Conservation (phyloP, 2,329 filamentous ascomycete genomes). For the Calonectria leucothoes region DNA sequence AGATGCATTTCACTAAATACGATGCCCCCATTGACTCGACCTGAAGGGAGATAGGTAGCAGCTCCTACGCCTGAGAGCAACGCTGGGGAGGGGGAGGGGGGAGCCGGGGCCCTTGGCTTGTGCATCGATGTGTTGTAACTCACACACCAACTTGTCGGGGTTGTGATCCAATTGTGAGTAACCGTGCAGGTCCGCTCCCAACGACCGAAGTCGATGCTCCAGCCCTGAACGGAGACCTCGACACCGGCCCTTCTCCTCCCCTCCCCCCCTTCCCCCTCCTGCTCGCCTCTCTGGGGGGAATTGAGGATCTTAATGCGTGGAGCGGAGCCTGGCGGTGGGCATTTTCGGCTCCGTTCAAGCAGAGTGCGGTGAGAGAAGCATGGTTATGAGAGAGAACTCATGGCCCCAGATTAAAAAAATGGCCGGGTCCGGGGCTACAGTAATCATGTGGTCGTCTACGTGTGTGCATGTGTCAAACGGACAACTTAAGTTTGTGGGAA, state of each 20-base stretch:
- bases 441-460: not conserved
- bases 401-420: not conserved
- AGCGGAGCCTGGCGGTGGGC: conserved; percentile 4
- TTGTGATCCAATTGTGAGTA: conserved; percentile 14
- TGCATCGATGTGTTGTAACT: conserved; percentile 28
- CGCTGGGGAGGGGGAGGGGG: not conserved
- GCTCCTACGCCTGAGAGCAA: not conserved
- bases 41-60: not conserved
- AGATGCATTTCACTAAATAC: conserved; percentile 1
- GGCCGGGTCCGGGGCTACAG: not conserved
- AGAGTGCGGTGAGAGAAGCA: conserved; percentile 19
- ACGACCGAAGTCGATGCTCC: not conserved
- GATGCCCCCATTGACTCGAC: not conserved
- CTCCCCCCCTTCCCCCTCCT: not conserved
- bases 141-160: conserved; percentile 7
- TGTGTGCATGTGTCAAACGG: conserved; percentile 19
- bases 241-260: not conserved
- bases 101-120: not conserved
- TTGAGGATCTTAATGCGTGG: conserved; percentile 2
- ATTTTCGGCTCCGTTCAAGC: not conserved
- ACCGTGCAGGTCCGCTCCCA: not conserved
- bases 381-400: not conserved
- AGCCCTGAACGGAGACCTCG: not conserved
- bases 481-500: not conserved
- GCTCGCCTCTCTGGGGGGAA: not conserved